Conservation (phyloP, 495 filamentous ascomycete species). For the Aspergillus sparsus region DNA sequence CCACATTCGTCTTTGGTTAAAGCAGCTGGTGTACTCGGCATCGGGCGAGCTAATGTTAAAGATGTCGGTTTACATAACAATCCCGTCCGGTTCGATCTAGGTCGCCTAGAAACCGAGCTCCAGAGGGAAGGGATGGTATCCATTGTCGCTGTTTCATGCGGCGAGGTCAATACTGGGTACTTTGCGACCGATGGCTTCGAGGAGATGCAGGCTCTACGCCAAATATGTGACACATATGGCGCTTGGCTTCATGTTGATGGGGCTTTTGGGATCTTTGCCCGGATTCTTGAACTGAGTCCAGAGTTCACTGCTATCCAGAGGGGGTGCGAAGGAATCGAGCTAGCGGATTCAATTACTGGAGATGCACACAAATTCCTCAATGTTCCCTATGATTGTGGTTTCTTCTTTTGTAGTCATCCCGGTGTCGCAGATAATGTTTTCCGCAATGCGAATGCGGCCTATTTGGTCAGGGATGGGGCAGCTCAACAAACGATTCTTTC, state of each 20-base stretch:
- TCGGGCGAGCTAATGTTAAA: constrained; percentile 70
- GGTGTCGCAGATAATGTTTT: constrained; percentile 63
- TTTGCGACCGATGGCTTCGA: constrained; percentile 65
- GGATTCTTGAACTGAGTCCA: constrained; percentile 58
- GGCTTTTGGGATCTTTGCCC: constrained; percentile 84
- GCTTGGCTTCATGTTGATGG: constrained; percentile 93
- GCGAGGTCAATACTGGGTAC: constrained; percentile 88
- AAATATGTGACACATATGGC: constrained; percentile 69
- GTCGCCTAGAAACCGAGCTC: constrained; percentile 56
- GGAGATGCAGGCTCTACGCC: constrained; percentile 64
- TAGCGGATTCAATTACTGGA: constrained; percentile 82
- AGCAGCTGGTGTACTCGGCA: constrained; percentile 76
- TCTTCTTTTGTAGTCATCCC: constrained; percentile 74
- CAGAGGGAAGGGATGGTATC: constrained; percentile 53
- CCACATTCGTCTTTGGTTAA: constrained; percentile 83
- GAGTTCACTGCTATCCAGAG: constrained; percentile 60
- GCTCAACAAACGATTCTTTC: constrained; percentile 59
- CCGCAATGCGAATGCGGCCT: constrained; percentile 83
- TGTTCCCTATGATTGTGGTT: constrained; percentile 91
- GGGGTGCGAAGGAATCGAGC: constrained; percentile 67
- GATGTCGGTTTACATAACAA: constrained; percentile 55
- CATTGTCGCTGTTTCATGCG: constrained; percentile 77
- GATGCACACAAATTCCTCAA: constrained; percentile 95
- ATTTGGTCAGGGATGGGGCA: constrained; percentile 55
- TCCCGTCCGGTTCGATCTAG: constrained; percentile 68